These are phyloP conservation scores for Colletotrichum euphorbiae DNA, from an alignment of 2,329 filamentous ascomycete species.

Conservation along the genomic window DNA sequence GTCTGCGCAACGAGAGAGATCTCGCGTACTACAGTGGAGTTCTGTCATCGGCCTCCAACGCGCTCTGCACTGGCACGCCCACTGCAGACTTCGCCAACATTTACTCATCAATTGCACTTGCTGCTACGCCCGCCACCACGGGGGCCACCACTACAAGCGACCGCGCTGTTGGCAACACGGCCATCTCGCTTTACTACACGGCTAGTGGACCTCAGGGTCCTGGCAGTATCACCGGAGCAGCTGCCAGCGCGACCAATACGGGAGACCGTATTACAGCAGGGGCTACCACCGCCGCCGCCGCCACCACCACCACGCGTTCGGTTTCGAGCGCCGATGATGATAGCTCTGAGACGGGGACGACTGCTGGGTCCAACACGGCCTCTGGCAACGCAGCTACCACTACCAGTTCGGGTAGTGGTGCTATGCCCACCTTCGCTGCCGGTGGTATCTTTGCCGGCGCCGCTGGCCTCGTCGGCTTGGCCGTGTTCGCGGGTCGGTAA, in stretches of 20 bases:
- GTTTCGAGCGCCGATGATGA: neutral
- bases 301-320: neutral
- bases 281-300: neutral
- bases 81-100: conserved; percentile 51
- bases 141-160: conserved; percentile 49
- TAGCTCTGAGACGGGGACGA: neutral
- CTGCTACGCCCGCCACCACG: conserved; percentile 46
- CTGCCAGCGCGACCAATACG: conserved; percentile 50
- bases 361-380: conserved; percentile 16
- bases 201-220: conserved; percentile 51
- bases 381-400: conserved; percentile 27
- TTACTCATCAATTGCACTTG: conserved; percentile 47
- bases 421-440: conserved; percentile 44
- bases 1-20: conserved; percentile 51
- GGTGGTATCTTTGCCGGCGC: conserved; percentile 42
- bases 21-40: conserved; percentile 50
- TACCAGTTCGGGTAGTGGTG: conserved; percentile 40
- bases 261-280: conserved; percentile 15
- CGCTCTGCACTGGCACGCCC: conserved; percentile 53
- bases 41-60: conserved; percentile 49
- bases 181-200: conserved; percentile 58
- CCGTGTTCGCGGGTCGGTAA: conserved; percentile 47
- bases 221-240: conserved; percentile 56
- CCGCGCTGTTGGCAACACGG: conserved; percentile 50
- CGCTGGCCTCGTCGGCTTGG: conserved; percentile 45